These are phyloP conservation scores for Orbilia javanica DNA, from an alignment of 2,329 filamentous ascomycete species.

Conservation along the genomic window DNA sequence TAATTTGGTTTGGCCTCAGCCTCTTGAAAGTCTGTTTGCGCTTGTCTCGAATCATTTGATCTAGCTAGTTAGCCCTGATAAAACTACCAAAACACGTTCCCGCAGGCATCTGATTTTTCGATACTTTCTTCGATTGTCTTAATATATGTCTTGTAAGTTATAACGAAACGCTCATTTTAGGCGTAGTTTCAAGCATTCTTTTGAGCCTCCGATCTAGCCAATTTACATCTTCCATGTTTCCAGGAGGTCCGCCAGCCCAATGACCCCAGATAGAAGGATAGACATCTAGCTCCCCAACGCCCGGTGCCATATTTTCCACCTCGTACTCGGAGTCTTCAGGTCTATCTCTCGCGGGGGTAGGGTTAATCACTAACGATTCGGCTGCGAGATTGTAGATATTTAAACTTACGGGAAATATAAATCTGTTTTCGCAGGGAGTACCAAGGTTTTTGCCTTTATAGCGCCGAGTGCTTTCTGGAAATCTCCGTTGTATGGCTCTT, in stretches of 20 bases:
- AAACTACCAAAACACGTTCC: too few species aligned
- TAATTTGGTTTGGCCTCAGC: too few species aligned
- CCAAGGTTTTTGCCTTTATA: slow-evolving; percentile 79
- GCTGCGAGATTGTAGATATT: too few species aligned
- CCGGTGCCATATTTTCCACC: slow-evolving; percentile 73
- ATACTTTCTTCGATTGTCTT: too few species aligned
- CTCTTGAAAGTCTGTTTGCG: too few species aligned
- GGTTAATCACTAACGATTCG: too few species aligned
- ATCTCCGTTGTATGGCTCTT: slow-evolving; percentile 76
- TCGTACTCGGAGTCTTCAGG: slow-evolving; percentile 83
- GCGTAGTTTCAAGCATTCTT: slow-evolving; percentile 64
- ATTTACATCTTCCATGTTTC: slow-evolving; percentile 77
- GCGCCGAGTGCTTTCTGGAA: slow-evolving; percentile 75
- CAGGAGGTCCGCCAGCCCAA: slow-evolving; percentile 77
- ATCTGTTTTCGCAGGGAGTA: slow-evolving; percentile 79
- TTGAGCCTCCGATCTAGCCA: slow-evolving; percentile 77
- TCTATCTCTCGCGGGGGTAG: slow-evolving; percentile 64
- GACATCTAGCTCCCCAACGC: slow-evolving; percentile 70
- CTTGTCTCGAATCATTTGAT: too few species aligned
- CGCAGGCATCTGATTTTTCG: too few species aligned
- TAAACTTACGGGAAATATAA: slow-evolving; percentile 76
- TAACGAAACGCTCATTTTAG: neutral
- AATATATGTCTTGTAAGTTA: too few species aligned
- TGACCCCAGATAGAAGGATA: slow-evolving; percentile 77
- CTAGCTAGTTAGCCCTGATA: too few species aligned